Percentiles rank a stretch among this genome's conserved stretches.
phyloP scores from a whole-genome alignment of 139 green algal species.

The Chlorella sp. region DNA sequence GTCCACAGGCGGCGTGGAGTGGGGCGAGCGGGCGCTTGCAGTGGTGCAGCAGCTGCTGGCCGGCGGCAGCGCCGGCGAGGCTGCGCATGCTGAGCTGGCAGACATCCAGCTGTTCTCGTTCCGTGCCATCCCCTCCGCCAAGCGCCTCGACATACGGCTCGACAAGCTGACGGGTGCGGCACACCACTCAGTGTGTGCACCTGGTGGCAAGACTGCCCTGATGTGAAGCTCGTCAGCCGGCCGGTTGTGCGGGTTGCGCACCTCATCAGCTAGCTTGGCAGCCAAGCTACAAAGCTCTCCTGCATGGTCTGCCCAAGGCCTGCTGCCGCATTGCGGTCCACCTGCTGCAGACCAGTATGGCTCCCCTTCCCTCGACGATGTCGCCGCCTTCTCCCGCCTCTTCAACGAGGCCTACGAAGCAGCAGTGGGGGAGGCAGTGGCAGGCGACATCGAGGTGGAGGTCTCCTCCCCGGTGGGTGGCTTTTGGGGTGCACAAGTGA shows the following conservation, averaged over 20 bases:
- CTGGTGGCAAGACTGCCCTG: too few relatives aligned
- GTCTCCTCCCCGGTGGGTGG: slow-evolving; percentile 66
- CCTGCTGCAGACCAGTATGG: slow-evolving; percentile 62
- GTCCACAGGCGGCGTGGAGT: slow-evolving; percentile 24
- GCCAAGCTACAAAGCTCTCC: too few relatives aligned
- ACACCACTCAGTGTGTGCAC: too few relatives aligned
- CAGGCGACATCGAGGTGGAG: slow-evolving; percentile 72
- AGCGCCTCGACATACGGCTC: slow-evolving; percentile 67
- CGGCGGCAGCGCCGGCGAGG: background rate
- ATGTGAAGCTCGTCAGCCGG: too few relatives aligned
- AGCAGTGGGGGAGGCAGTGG: slow-evolving; percentile 54
- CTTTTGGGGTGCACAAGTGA: background rate
- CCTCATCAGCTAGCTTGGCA: too few relatives aligned
- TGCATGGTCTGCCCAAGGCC: too few relatives aligned
- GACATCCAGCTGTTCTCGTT: slow-evolving; percentile 54
- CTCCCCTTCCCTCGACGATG: slow-evolving; percentile 71
- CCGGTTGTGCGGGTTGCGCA: too few relatives aligned
- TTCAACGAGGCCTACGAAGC: slow-evolving; percentile 53
- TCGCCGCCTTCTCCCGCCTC: slow-evolving; percentile 58
- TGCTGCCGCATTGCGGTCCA: too few relatives aligned
- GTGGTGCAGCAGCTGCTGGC: slow-evolving; percentile 35
- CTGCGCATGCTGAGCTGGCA: background rate
- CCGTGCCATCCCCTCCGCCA: background rate
- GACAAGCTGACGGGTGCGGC: slow-evolving; percentile 60
- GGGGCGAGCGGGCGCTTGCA: slow-evolving; percentile 40